Evolutionary conservation across 2,329 filamentous ascomycete species (phyloP).

Genomic region (Dendrostoma leiphaemia): DNA sequence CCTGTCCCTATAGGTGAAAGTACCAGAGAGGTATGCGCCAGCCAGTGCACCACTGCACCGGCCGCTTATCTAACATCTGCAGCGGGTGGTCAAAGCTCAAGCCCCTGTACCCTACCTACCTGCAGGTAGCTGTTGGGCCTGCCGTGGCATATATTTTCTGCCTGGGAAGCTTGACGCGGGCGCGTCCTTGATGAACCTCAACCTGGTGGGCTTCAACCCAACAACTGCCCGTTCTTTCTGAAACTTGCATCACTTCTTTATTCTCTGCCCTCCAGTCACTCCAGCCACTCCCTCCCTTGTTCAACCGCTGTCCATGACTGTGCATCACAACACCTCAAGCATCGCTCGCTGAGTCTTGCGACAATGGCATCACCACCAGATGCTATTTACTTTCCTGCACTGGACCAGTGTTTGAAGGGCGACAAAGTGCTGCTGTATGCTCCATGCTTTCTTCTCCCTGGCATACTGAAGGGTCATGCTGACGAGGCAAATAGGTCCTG

Average conservation of each 20-base stretch:
- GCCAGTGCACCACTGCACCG: no score
- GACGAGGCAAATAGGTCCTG: slow-evolving; percentile 49
- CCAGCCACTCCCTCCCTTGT: slow-evolving; percentile 11
- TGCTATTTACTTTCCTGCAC: slow-evolving; percentile 74
- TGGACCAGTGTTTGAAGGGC: slow-evolving; percentile 82
- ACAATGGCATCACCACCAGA: slow-evolving; percentile 71
- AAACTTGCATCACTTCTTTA: not conserved
- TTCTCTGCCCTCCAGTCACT: not conserved
- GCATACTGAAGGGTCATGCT: not conserved
- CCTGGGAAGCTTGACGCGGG: not conserved
- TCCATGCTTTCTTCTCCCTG: not conserved
- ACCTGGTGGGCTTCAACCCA: not conserved
- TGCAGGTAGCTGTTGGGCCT: not conserved
- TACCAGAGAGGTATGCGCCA: no score
- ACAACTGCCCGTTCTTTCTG: not conserved
- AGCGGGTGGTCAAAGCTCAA: not conserved
- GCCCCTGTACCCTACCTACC: not conserved
- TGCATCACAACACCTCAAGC: slow-evolving; percentile 7
- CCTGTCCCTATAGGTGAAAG: no score
- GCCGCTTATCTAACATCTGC: slow-evolving; percentile 1
- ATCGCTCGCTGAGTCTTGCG: slow-evolving; percentile 46
- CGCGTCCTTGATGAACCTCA: slow-evolving; percentile 1
- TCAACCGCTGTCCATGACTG: slow-evolving; percentile 17
- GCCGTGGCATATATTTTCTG: not conserved
- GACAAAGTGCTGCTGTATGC: slow-evolving; percentile 77